Percentiles rank a stretch among this genome's conserved stretches.
Conservation (phyloP, 2,329 filamentous ascomycete species). For the Aspergillus ochraceoroseus region DNA sequence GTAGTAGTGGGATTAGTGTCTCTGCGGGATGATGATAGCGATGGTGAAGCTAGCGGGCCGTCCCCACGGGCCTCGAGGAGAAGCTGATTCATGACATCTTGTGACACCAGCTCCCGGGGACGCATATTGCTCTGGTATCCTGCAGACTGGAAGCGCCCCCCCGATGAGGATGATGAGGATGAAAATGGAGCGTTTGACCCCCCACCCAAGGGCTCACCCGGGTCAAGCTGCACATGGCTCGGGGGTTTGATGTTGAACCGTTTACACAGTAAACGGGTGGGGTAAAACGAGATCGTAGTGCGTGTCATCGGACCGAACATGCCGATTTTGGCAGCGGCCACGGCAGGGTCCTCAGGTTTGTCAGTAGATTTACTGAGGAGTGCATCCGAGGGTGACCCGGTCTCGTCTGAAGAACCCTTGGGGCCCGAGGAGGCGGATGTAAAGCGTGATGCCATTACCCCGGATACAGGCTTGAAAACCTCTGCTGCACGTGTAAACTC, state of each 20-base stretch:
- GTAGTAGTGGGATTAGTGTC: slow-evolving; percentile 15
- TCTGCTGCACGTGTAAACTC: slow-evolving; percentile 70
- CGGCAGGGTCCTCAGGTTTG: slow-evolving; percentile 69
- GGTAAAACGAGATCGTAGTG: slow-evolving; percentile 65
- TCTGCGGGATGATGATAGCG: slow-evolving; percentile 2
- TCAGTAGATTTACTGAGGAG: slow-evolving; percentile 48
- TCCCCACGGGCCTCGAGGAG: slow-evolving; percentile 44
- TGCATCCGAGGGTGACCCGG: slow-evolving; percentile 24
- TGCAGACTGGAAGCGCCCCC: slow-evolving; percentile 31
- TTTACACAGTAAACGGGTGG: slow-evolving; percentile 83
- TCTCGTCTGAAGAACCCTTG: slow-evolving; percentile 38
- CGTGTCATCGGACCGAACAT: slow-evolving; percentile 93
- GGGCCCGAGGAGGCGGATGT: slow-evolving; percentile 55
- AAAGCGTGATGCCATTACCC: slow-evolving; percentile 89
- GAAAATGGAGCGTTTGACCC: slow-evolving; percentile 20
- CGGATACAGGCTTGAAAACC: slow-evolving; percentile 88
- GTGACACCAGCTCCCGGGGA: slow-evolving; percentile 49
- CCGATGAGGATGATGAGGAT: slow-evolving; percentile 14
- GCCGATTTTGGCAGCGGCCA: slow-evolving; percentile 78
- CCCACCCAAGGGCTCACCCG: slow-evolving; percentile 36
- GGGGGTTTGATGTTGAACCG: slow-evolving; percentile 84
- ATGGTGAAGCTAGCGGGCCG: slow-evolving; percentile 12
- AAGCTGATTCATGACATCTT: slow-evolving; percentile 53
- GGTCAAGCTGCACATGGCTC: slow-evolving; percentile 58
- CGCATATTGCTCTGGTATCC: slow-evolving; percentile 32